Base-by-base conservation (phyloP, 768 basidiomycete species). In the Coprinopsis strossmayeri region DNA sequence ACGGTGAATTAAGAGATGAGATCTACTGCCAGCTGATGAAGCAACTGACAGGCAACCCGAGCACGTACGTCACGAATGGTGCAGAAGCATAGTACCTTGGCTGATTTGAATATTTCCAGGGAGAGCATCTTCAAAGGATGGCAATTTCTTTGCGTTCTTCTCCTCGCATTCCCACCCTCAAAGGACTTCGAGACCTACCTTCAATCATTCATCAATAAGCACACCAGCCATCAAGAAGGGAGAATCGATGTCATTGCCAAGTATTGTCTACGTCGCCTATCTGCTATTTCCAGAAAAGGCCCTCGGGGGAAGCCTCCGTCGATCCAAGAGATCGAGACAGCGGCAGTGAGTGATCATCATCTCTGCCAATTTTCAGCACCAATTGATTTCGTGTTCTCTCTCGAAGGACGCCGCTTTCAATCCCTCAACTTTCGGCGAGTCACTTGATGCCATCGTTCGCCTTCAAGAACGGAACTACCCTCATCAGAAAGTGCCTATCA, bases 1-100 rank as follows among this genome's bases (percentile, higher is more conserved):
- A 91, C 49, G 82, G 85, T 10, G 91, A 95, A 66, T 70, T 96
- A 57, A 70, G 93, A 53, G 94, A 97, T 64, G 94, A 96, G 66
- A 84, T 94, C 43, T 97, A 90, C 57, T 93, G 90, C 59, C 94
- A 96, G 57, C 55, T 90, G 21, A 84, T 94, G 80, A 96, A 96
- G 61, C 94, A 96, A 64, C 69, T 95, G 12, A 89, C 79, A 1
- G 76, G 76, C 35, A 96, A 96, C 62, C 82, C 90, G 9, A 83
- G 75, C 63, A 69, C 83, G 82, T 91, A 59, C 57, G 88, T 78
- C 2, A 13, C 28, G 7, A 3, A 13, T 46, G 26, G 20, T 21
- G 20, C 37, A 15, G 9, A 15, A 32, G 15, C 30, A 32, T 7
- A 7, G 15, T 7, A 38, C 20, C 47, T 45, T 54, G 21, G 52